Base-by-base conservation (phyloP, 768 basidiomycete species). In the Tubosaeta brunneosetosa region DNA sequence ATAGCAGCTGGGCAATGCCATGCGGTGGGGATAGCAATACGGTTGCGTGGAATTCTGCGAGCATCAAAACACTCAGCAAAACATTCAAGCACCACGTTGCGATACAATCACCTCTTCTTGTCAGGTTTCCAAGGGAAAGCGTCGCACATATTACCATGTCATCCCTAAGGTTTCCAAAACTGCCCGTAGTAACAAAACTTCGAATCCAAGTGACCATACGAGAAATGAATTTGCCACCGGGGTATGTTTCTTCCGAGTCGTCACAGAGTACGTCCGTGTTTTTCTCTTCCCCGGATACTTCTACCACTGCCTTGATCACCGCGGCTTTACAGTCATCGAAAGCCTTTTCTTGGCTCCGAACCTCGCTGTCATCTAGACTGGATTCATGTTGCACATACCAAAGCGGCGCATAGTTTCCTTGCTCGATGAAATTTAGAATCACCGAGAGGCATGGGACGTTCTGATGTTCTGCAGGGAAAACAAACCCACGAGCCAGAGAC, bases 301-400 rank as follows among this genome's bases (percentile, higher is more conserved):
- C 91, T 27, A 94, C 90, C 14, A 94, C 80, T 3, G 86, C 81
- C 61, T 92, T 91, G 67, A 93, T 85, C 9, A 93, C 73, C 0
- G 89, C 91, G 4, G 85, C 87, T 70, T 94, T 94, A 71, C 90
- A 91, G 27, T 85, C 79, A 58, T 84, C 82, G 56, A 94, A 87
- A 2, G 79, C 77, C 65, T 86, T 86, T 65, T 88, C 82, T 68
- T 81, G 85, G 53, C 73, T 73, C 51, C 88, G 81, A 42, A 72
- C 61, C 34, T 82, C 84, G 8, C 72, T 61, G 25, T 71, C 66
- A 13, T 71, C 66, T 25, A 71, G 53, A 47, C 65, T 61, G 11
- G 63, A 62, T 19, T 69, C 66, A 13, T 66, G 59, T 12, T 74
- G 65, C 42, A 67, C 70, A 45, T 72, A 71, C 90, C 90, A 92